Evolutionary conservation across 1,139 yeast genomes (phyloP), one percentile per base, ranked within the genome.

Genomic region (Yamadazyma atmosphaerica): DNA sequence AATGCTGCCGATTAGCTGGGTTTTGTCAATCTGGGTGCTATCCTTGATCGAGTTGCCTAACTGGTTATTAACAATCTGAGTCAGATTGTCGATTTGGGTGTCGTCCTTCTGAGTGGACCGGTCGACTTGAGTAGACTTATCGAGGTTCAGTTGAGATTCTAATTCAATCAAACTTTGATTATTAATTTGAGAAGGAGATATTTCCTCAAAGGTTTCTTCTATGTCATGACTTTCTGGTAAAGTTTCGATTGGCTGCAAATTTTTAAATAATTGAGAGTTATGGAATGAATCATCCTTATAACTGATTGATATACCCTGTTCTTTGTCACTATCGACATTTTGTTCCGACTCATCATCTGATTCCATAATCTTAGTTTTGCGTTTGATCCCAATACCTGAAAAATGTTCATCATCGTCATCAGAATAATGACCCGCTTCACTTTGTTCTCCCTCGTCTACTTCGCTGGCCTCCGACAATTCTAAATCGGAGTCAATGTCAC

Each of bases 191-290:
- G 32, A 32, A 16, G 33, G 40, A 16, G 27, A 38, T 15, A 25
- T 30, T 34, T 28, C 41, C 40, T 11, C 27, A 11, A 40, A 15
- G 16, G 33, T 24, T 22, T 22, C 31, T 25, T 30, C 6, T 6
- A 8, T 15, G 5, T 28, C 31, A 15, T 15, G n/a, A 22, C 33
- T 35, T 5, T 33, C 34, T 8, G 21, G 27, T 11, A 27, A 27
- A 5, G 15, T 23, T 3, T 32, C 15, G 10, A 40, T 10, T 2
- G 69, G 67, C 26, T 57, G 51, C 41, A 67, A 56, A 41, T 67
- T 65, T 38, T 54, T 59, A 43, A 65, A 65, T 28, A 65, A 53
- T 34, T 56, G 55, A 15, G 47, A 41, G 24, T 34, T 34, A 12
- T 32, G 32, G 15, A 35, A 33, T 18, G 30, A 35, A 14, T 24